Base-by-base conservation (phyloP, 257 asterid species). In the Scutellaria barbata region DNA sequence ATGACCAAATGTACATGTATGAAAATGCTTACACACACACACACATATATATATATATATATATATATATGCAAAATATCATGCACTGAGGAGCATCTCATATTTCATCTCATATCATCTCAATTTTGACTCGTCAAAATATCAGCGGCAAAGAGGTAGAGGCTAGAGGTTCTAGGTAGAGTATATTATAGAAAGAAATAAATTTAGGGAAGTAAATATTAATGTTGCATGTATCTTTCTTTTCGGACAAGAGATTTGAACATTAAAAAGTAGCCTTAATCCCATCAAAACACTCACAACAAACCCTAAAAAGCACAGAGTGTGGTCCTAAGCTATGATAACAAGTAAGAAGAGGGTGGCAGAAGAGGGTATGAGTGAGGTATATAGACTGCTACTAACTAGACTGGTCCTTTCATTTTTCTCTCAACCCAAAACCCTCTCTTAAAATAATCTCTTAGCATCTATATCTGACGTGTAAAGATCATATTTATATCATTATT, bases 371-470 rank as follows among this genome's bases (percentile, higher is more conserved):
- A 48, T 55, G 47, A 42, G 8, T 50, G 58, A 57, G 77, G 71
- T 63, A 51, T 40, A 71, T 73, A 52, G 68, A 14, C 7, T 17
- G 52, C 16, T 45, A 45, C 62, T 56, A 57, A 17, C 13, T 79
- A 79, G 83, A 48, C 77, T 79, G 83, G 83, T 79, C 83, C 80
- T 70, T 20, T 10, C 1, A 20, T 13, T 12, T 39, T 40, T 17
- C 6, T 37, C 39, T 17, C 53, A 25, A 73, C 48, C 57, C 57
- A 30, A 30, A 30, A 30, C 35, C 35, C 35, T 30, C 35, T 30
- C 35, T 30, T 30, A 30, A 30, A 30, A 22, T 22, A 2, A 22
- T 22, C 2, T 22, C 25, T 22, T 22, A 22, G 2, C 25, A 22
- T 22, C 25, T 22, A 22, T 22, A 1, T 22, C 25, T 2, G n/a